Base-by-base conservation (phyloP, 352 stramenopile species). In the Peronospora farinosa region DNA sequence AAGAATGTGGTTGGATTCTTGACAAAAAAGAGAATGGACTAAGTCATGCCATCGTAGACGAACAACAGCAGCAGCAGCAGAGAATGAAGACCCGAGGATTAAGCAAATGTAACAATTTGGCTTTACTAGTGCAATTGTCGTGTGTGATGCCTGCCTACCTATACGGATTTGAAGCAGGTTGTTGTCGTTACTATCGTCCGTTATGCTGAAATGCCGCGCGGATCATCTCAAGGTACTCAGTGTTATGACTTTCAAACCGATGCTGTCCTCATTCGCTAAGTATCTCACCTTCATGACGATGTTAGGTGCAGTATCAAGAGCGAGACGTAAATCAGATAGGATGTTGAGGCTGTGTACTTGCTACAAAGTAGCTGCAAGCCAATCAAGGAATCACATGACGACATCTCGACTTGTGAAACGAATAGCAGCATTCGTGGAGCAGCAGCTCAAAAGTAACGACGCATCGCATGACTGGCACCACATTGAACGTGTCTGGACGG, bases 181-280 rank as follows among this genome's bases (percentile, higher is more conserved):
- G 19, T 21, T 21, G 1, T 21, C n/a, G 13, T 7, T 7, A 33
- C 55, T 27, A 30, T 67, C 45, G 16, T 57, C 51, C 7, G 7
- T 67, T 36, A 16, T 78, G 63, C 11, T 71, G 19, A 21, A 21
- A 3, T 21, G 19, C 19, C 1, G 19, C 19, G 19, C 19, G 76
- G 30, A 94, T 71, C 74, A 90, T 86, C 44, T 89, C 80, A 17
- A 90, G 62, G 56, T 94, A 95, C 54, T 95, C 83, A 7, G 72
- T 75, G 45, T 95, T 93, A 57, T 95, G 81, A 48, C 91, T 89
- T 47, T 92, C 79, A 58, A 91, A 93, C 30, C 80, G 72, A 9
- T 88, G 80, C 15, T 83, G 19, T 21, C 3, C 3, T 3, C 1
- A 21, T 1, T 21, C 19, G 19, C 19, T 21, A 21, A 21, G n/a